phyloP scores from a whole-genome alignment of 495 filamentous ascomycete genomes.

The Penicillium verhagenii region DNA sequence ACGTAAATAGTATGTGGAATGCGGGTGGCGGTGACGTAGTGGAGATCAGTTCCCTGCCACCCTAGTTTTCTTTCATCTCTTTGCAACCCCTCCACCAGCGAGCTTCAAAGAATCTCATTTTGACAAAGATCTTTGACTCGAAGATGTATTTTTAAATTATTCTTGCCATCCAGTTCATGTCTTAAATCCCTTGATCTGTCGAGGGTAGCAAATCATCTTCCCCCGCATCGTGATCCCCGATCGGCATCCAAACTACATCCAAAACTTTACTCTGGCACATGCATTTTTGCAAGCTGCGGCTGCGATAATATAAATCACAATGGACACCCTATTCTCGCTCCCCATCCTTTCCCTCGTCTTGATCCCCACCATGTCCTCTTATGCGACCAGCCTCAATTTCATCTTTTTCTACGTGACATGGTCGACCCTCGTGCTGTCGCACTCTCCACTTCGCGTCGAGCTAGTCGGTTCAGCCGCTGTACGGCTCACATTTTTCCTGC shows the following conservation, averaged over 20 bases:
- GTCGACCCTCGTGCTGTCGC: constrained; percentile 77
- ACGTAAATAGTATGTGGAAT: constrained; percentile 8
- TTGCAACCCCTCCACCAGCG: background rate
- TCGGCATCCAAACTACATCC: background rate
- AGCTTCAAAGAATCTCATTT: background rate
- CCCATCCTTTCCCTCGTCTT: constrained; percentile 67
- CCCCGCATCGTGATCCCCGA: background rate
- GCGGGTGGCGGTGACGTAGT: constrained; percentile 23
- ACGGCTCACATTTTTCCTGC: constrained; percentile 68
- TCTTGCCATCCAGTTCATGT: background rate
- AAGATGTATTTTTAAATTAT: background rate
- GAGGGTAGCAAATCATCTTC: background rate
- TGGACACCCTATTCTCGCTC: constrained; percentile 67
- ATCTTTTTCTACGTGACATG: constrained; percentile 91
- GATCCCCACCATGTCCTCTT: constrained; percentile 54
- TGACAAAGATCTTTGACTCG: background rate
- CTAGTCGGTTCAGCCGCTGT: constrained; percentile 64
- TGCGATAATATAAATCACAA: constrained; percentile 15
- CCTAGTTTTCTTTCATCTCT: constrained; percentile 7
- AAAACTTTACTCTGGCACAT: background rate
- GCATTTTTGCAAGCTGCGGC: background rate
- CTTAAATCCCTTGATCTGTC: background rate
- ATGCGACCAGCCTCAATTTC: constrained; percentile 77
- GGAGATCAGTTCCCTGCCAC: constrained; percentile 6
- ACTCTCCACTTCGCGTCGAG: constrained; percentile 74